Evolutionary conservation across 2,329 filamentous ascomycete genomes (phyloP), one percentile per base, ranked within the genome.

Genomic region (Fusarium zealandicum): DNA sequence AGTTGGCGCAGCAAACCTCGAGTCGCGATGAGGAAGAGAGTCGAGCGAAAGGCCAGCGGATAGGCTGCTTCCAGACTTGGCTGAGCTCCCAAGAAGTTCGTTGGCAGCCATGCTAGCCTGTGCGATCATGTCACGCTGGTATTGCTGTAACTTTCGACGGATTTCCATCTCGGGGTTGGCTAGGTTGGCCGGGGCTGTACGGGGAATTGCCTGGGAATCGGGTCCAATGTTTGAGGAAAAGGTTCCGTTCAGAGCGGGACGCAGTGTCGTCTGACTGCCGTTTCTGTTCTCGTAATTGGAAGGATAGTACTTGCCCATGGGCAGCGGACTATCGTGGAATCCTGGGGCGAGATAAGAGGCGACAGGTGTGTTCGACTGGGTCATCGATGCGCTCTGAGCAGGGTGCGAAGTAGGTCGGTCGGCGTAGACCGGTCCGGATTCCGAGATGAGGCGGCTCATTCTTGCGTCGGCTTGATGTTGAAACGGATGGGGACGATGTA

Each of bases 261-360:
- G 66, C 5, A 60, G 35, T n/a, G 52, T 60, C 31, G 65, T 41
- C 17, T 67, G 58, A 7, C 59, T 59, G 16, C 57, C 59, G 42
- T 70, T 73, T 42, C 75, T 68, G 22, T 73, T 75, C 60, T 84
- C 81, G 63, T 85, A 87, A 70, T 86, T 86, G 20, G 82, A 80
- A 1, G 84, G 84, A 53, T 87, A 85, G 63, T 87, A 87, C 70
- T 86, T 87, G 18, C 84, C 84, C 71, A 85, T 75, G 0, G 83
- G 81, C 27, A 84, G 70, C 4, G 76, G 70, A 30, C 70, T 76
- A 31, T 78, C 77, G 42, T 80, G 76, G 31, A 78, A 73, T 2
- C 80, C 81, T 20, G 76, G 77, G 6, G 81, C 80, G 27, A 80
- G 73, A 54, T 82, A 83, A 2, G 81, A 81, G 8, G 80, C 72